phyloP scores from a whole-genome alignment of 768 basidiomycete species.

The Tulasnella sp. region DNA sequence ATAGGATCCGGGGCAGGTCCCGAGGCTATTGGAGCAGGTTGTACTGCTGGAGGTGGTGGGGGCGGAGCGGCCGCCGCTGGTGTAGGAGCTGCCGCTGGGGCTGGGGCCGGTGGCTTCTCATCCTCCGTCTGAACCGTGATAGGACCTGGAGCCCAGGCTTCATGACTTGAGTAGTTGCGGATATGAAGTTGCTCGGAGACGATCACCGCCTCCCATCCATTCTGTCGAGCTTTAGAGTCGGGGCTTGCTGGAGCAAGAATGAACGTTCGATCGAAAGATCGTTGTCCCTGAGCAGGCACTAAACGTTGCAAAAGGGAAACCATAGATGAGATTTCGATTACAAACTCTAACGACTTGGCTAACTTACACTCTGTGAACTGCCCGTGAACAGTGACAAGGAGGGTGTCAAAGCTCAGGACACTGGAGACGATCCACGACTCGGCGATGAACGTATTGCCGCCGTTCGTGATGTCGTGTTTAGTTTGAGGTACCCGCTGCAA shows the following conservation, averaged over 20 bases:
- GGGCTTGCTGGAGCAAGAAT: constrained; percentile 79
- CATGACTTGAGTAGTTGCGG: constrained; percentile 79
- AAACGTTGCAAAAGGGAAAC: constrained; percentile 29
- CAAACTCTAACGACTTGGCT: background rate
- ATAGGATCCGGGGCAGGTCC: constrained; percentile 54
- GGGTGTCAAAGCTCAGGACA: constrained; percentile 44
- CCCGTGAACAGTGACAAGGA: constrained; percentile 81
- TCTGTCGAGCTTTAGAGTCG: constrained; percentile 77
- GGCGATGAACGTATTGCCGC: constrained; percentile 81
- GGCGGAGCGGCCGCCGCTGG: constrained; percentile 45
- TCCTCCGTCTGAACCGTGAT: constrained; percentile 67
- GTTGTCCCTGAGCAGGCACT: constrained; percentile 75
- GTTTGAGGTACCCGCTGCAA: constrained; percentile 72
- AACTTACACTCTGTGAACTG: constrained; percentile 86
- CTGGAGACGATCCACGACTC: constrained; percentile 77
- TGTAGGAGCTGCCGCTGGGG: constrained; percentile 38
- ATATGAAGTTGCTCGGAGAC: constrained; percentile 87
- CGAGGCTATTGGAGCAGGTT: constrained; percentile 45
- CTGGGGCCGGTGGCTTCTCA: constrained; percentile 42
- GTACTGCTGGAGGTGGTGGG: constrained; percentile 37
- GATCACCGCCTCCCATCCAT: constrained; percentile 89
- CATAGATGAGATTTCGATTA: constrained; percentile 27
- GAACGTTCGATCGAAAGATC: constrained; percentile 94
- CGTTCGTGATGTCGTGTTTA: constrained; percentile 76
- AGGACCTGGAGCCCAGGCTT: constrained; percentile 76